phyloP scores from a whole-genome alignment of 1,284 basidiomycete genomes.

The Melampsora americana region DNA sequence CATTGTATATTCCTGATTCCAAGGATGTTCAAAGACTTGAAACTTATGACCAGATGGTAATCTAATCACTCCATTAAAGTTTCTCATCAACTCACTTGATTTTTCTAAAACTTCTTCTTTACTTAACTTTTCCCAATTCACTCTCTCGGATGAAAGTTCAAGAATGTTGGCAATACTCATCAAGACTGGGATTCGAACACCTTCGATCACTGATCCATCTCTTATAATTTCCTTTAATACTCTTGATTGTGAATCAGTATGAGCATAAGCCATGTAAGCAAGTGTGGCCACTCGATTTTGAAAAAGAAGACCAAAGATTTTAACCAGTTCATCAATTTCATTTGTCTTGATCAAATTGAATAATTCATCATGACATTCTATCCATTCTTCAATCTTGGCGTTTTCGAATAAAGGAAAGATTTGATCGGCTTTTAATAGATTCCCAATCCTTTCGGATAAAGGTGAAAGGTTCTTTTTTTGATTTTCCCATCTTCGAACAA shows the following conservation, averaged over 20 bases:
- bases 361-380: no score
- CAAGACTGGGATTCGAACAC: background rate
- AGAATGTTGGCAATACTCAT: background rate
- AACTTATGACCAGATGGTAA: background rate
- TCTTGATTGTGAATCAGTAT: background rate
- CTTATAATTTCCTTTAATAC: background rate
- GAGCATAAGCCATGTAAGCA: background rate
- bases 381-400: no score
- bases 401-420: no score
- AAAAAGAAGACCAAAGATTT: background rate
- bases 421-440: no score
- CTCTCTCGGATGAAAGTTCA: background rate
- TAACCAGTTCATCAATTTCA: background rate
- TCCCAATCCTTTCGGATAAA: no score
- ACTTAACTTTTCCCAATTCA: background rate
- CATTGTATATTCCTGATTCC: background rate
- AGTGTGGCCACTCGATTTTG: background rate
- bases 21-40: background rate
- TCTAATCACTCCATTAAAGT: background rate
- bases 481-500: no score
- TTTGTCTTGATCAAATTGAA: background rate
- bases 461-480: no score
- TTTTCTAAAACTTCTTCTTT: background rate
- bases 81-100: background rate
- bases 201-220: background rate